Conservation (phyloP, 129 eudicot species). For the Rutidosis leptorrhynchoides region DNA sequence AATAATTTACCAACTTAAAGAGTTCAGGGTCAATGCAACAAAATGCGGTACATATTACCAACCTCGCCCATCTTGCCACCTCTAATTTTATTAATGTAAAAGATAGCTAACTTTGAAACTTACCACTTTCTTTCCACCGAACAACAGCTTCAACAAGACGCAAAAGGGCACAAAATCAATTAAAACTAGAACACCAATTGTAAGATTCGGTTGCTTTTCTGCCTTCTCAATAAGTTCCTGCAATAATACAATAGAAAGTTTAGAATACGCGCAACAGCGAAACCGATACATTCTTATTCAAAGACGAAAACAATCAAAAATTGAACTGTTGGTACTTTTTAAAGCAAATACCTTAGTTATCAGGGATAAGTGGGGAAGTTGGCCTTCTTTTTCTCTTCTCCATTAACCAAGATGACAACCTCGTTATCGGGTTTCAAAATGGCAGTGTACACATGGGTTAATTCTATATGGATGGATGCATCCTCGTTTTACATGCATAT, state of each 20-base stretch:
- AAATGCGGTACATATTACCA: not conserved
- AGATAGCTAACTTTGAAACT: constrained; percentile 4
- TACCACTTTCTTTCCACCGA: constrained; percentile 75
- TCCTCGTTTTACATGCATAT: too few relatives aligned
- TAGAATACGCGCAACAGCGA: not conserved
- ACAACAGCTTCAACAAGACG: constrained; percentile 45
- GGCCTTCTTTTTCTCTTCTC: constrained; percentile 96
- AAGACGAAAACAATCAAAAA: not conserved
- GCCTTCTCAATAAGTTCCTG: constrained; percentile 53
- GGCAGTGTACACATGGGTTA: constrained; percentile 93
- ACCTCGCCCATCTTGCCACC: not conserved
- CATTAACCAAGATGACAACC: constrained; percentile 51
- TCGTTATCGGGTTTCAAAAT: constrained; percentile 73
- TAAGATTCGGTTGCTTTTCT: constrained; percentile 52
- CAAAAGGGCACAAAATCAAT: constrained; percentile 40
- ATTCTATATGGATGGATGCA: too few relatives aligned
- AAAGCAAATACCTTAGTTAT: constrained; percentile 62
- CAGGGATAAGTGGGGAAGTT: constrained; percentile 75
- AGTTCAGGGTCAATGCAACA: too few relatives aligned
- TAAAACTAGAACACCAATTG: constrained; percentile 49
- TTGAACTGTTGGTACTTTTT: not conserved
- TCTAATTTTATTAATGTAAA: not conserved
- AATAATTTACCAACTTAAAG: too few relatives aligned
- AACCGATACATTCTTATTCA: not conserved
- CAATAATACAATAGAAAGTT: not conserved